phyloP scores from a whole-genome alignment of 805 yeast genomes.

The Spathaspora sp. region DNA sequence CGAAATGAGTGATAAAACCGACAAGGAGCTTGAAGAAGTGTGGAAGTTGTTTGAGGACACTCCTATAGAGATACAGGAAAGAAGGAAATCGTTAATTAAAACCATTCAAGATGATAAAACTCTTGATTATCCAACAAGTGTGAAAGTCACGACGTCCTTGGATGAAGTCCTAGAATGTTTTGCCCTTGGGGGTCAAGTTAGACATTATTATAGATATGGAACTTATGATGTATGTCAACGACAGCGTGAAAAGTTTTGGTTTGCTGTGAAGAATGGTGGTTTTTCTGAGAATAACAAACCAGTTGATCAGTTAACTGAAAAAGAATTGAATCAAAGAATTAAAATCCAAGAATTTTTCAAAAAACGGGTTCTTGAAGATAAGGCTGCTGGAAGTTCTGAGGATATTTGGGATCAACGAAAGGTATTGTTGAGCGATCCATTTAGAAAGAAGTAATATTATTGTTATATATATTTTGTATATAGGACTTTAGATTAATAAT shows the following conservation, averaged over 20 bases:
- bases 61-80: conserved; percentile 23
- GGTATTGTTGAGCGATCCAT: conserved; percentile 34
- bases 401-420: conserved; percentile 70
- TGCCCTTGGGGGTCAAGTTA: conserved; percentile 85
- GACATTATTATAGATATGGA: conserved; percentile 83
- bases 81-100: conserved; percentile 19
- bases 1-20: conserved; percentile 10
- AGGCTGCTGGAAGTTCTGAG: conserved; percentile 71
- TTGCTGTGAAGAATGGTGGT: conserved; percentile 61
- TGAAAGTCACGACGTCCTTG: conserved; percentile 63
- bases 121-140: conserved; percentile 27
- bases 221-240: conserved; percentile 66
- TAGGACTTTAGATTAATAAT: neutral
- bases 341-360: conserved; percentile 70
- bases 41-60: conserved; percentile 30
- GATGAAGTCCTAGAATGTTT: conserved; percentile 85
- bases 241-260: conserved; percentile 72
- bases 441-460: conserved; percentile 16
- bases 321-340: conserved; percentile 47
- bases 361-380: conserved; percentile 55
- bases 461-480: neutral
- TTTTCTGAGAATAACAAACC: conserved; percentile 15
- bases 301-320: conserved; percentile 16
- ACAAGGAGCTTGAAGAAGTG: conserved; percentile 25
- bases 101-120: conserved; percentile 17